Conservation (phyloP, 805 yeast genomes). For the Jamesozyma piceae region DNA sequence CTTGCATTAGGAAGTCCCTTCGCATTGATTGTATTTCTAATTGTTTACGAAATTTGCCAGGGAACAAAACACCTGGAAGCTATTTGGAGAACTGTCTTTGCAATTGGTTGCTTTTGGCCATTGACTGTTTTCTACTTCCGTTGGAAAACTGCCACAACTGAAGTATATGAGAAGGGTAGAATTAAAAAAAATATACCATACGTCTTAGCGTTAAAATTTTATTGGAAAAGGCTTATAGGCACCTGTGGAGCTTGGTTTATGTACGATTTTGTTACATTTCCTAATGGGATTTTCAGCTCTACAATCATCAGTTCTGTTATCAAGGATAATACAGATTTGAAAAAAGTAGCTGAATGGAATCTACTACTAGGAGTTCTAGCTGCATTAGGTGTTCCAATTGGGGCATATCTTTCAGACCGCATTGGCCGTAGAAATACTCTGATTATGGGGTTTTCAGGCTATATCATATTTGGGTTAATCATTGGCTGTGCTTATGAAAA, state of each 20-base stretch:
- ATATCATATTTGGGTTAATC: conserved; percentile 4
- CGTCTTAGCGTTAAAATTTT: conserved; percentile 2
- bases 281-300: conserved; percentile 4
- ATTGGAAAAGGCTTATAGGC: conserved; percentile 4
- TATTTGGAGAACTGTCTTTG: conserved; percentile 4
- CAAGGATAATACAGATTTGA: conserved; percentile 2
- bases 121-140: conserved; percentile 4
- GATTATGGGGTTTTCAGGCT: conserved; percentile 4
- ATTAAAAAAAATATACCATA: conserved; percentile 4
- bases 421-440: conserved; percentile 4
- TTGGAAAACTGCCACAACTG: conserved; percentile 4
- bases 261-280: conserved; percentile 5
- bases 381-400: conserved; percentile 4
- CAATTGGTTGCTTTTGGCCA: conserved; percentile 5
- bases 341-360: conserved; percentile 5
- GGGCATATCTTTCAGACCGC: conserved; percentile 4
- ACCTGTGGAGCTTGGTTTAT: conserved; percentile 7
- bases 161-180: conserved; percentile 5
- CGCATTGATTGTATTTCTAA: conserved; percentile 1
- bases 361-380: conserved; percentile 2
- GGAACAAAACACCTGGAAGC: conserved; percentile 3
- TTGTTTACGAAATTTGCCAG: conserved; percentile 1
- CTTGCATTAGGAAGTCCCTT: conserved; percentile 4
- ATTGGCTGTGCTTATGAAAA: conserved; percentile 4
- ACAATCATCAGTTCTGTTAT: conserved; percentile 4